phyloP scores from a whole-genome alignment of 306 rosid genomes.

The Dryas alaskensis region DNA sequence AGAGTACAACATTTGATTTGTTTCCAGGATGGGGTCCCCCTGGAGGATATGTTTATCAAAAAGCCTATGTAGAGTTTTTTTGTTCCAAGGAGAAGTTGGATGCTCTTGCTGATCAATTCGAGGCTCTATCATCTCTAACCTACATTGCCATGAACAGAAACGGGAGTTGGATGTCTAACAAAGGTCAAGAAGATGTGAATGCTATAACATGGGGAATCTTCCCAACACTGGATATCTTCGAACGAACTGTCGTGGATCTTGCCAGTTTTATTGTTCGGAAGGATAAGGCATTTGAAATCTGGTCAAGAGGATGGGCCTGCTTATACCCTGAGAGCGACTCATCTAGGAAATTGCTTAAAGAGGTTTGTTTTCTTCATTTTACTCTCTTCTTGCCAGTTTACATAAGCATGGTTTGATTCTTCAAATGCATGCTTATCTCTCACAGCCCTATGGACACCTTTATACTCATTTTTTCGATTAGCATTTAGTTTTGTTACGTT shows the following conservation, averaged over 20 bases:
- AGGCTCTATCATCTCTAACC: constrained; percentile 59
- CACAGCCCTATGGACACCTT: not conserved
- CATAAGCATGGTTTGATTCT: not conserved
- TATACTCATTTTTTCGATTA: not conserved
- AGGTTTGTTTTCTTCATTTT: constrained; percentile 43
- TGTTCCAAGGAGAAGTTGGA: constrained; percentile 81
- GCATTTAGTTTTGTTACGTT: not conserved
- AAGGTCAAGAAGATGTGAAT: constrained; percentile 62
- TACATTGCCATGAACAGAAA: constrained; percentile 83
- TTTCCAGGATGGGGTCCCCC: constrained; percentile 91
- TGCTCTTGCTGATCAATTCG: constrained; percentile 58
- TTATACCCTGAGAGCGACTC: constrained; percentile 70
- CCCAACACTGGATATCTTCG: constrained; percentile 86
- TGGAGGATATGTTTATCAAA: constrained; percentile 91
- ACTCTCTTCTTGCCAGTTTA: not conserved
- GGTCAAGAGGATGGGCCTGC: constrained; percentile 89
- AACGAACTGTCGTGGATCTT: constrained; percentile 92
- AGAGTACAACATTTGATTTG: not conserved
- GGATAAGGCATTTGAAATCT: constrained; percentile 91
- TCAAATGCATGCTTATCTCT: not conserved
- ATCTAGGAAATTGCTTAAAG: constrained; percentile 77
- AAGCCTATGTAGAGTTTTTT: constrained; percentile 91
- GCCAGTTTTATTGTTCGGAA: constrained; percentile 82
- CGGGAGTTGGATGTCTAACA: constrained; percentile 70
- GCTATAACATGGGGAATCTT: constrained; percentile 42